Conservation (phyloP, 495 filamentous ascomycete species). For the Parachaetomium inaequale region DNA sequence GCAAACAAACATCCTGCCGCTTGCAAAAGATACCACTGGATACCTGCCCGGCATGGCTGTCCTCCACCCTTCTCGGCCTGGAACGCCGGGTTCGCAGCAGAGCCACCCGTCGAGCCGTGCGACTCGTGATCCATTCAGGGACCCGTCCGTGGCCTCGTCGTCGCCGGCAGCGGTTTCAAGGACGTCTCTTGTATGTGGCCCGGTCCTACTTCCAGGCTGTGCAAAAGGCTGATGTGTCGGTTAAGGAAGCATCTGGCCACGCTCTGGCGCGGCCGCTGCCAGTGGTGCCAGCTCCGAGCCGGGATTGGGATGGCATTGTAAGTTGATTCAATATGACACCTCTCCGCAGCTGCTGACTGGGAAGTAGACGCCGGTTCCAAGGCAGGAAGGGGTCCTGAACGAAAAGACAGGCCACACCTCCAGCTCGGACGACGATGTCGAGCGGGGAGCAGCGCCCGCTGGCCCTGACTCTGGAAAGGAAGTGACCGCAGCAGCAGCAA, state of each 20-base stretch:
- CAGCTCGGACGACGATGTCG: conserved; percentile 16
- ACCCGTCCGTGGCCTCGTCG: conserved; percentile 27
- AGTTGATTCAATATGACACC: neutral
- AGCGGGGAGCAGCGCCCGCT: conserved; percentile 4
- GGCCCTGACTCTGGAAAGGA: conserved; percentile 17
- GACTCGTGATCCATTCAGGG: conserved; percentile 27
- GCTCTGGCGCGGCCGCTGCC: conserved; percentile 4
- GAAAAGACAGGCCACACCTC: conserved; percentile 17
- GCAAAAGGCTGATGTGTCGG: conserved; percentile 10
- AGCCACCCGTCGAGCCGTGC: conserved; percentile 4
- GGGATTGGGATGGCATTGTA: conserved; percentile 2
- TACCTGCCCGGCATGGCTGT: neutral
- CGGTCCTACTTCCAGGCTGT: neutral
- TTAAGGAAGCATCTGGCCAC: conserved; percentile 9
- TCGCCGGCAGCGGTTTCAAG: conserved; percentile 22
- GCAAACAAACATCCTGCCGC: neutral
- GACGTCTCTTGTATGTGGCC: conserved; percentile 20
- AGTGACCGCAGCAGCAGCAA: neutral
- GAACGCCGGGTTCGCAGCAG: conserved; percentile 8
- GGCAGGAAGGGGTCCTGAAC: conserved; percentile 18
- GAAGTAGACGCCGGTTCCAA: conserved; percentile 17
- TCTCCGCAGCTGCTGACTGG: neutral
- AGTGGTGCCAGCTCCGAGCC: neutral
- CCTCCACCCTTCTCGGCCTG: conserved; percentile 6
- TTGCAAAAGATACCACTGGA: neutral